Percentiles rank a stretch among this genome's conserved stretches.
These are phyloP conservation scores for Chytriomyces sp. DNA, from an alignment of 192 early-diverging fungal genomes.

Conservation along the genomic window DNA sequence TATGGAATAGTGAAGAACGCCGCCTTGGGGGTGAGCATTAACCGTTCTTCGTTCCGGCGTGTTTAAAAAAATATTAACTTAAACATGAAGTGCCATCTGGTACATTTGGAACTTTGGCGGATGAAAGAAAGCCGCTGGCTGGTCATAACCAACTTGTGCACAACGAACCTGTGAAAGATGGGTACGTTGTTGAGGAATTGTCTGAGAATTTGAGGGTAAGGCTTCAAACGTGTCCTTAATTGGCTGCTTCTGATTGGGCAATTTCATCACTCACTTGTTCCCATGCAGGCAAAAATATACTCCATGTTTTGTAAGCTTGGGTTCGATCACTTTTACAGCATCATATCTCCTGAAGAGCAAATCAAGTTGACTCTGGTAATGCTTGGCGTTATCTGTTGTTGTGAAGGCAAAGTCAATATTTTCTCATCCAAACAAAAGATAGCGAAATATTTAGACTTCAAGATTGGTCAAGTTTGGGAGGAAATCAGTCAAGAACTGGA, in stretches of 20 bases:
- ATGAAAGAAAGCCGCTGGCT: slow-evolving; percentile 34
- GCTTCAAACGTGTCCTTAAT: background rate
- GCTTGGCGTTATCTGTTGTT: background rate
- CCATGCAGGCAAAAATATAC: slow-evolving; percentile 51
- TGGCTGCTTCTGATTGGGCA: background rate
- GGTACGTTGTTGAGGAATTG: slow-evolving; percentile 37
- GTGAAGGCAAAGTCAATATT: background rate
- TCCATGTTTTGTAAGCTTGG: slow-evolving; percentile 55
- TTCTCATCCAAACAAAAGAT: slow-evolving; percentile 38
- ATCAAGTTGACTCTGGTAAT: slow-evolving; percentile 46
- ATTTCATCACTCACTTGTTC: background rate
- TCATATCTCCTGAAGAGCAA: slow-evolving; percentile 33
- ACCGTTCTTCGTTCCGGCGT: background rate
- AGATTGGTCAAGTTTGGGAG: slow-evolving; percentile 59
- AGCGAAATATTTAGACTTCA: slow-evolving; percentile 60
- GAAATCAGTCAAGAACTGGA: slow-evolving; percentile 56
- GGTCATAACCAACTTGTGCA: slow-evolving; percentile 18
- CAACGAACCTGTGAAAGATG: slow-evolving; percentile 24
- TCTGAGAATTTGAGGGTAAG: slow-evolving; percentile 40
- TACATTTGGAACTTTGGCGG: slow-evolving; percentile 10
- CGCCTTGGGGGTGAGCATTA: slow-evolving; percentile 41
- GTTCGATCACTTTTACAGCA: slow-evolving; percentile 35
- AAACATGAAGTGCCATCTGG: slow-evolving; percentile 7
- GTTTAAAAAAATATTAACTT: background rate
- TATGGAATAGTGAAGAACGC: slow-evolving; percentile 52